Conservation (phyloP, 306 rosid genomes). For the Gleditsia sinensis region DNA sequence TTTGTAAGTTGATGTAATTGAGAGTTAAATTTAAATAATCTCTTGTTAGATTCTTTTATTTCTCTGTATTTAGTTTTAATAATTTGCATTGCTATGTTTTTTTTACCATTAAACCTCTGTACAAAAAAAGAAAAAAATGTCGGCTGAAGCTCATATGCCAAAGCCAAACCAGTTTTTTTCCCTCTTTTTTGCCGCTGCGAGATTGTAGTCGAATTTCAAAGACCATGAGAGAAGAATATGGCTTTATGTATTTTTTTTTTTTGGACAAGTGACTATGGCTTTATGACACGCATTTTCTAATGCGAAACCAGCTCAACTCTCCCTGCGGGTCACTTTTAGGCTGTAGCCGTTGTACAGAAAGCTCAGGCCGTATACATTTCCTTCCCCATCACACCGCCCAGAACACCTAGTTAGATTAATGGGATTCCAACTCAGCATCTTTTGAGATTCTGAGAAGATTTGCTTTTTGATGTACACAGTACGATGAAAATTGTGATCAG, state of each 20-base stretch:
- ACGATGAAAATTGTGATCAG: neutral
- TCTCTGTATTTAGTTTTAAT: too few relatives aligned
- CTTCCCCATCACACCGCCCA: neutral
- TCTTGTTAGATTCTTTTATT: too few relatives aligned
- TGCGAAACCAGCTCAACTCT: neutral
- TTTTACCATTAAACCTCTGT: too few relatives aligned
- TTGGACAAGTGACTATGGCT: too few relatives aligned
- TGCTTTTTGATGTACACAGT: neutral
- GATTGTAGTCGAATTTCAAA: neutral
- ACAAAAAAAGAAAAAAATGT: too few relatives aligned
- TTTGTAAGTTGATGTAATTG: too few relatives aligned
- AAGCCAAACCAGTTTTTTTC: too few relatives aligned
- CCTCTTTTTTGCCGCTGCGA: neutral
- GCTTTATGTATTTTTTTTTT: too few relatives aligned
- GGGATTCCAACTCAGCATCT: slow-evolving; percentile 12
- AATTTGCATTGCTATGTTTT: too few relatives aligned
- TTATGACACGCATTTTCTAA: neutral
- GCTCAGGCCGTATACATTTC: neutral
- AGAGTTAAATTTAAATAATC: too few relatives aligned
- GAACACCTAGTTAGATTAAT: slow-evolving; percentile 1
- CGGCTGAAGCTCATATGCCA: too few relatives aligned
- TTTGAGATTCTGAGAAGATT: slow-evolving; percentile 9
- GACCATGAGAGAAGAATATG: neutral
- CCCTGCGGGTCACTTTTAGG: slow-evolving; percentile 7
- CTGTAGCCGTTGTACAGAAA: slow-evolving; percentile 4